Conservation (phyloP, 768 basidiomycete species). For the Fomitopsis pulvina region DNA sequence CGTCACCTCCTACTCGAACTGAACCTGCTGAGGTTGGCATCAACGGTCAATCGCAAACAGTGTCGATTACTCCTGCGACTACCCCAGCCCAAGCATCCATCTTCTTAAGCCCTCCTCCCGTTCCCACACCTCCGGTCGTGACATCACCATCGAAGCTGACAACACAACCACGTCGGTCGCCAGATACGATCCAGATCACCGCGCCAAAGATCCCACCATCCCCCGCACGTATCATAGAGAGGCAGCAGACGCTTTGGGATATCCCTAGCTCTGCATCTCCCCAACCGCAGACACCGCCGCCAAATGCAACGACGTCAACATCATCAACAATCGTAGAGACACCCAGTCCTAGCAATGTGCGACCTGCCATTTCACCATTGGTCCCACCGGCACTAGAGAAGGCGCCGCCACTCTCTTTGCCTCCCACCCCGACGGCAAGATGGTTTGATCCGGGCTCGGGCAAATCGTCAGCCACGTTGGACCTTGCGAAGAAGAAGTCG, state of each 20-base stretch:
- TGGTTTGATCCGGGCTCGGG: slow-evolving; percentile 18
- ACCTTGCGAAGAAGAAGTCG: slow-evolving; percentile 15
- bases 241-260: slow-evolving; percentile 21
- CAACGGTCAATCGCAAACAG: neutral
- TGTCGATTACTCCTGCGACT: neutral
- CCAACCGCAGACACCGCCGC: slow-evolving; percentile 9
- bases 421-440: slow-evolving; percentile 25
- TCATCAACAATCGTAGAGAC: slow-evolving; percentile 6
- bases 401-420: slow-evolving; percentile 21
- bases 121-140: neutral
- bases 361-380: slow-evolving; percentile 11
- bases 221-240: slow-evolving; percentile 13
- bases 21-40: neutral
- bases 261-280: slow-evolving; percentile 16
- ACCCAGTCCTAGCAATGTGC: neutral
- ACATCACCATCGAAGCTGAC: neutral
- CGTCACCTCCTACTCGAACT: neutral
- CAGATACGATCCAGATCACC: neutral
- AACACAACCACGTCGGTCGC: neutral
- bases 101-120: neutral
- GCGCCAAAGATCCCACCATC: neutral
- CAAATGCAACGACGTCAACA: slow-evolving; percentile 7
- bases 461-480: slow-evolving; percentile 6
- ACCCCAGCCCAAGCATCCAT: neutral
- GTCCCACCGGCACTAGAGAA: slow-evolving; percentile 20